These are phyloP conservation scores for Excoecaria agallocha DNA, from an alignment of 345 rosid genomes.

Conservation along the genomic window DNA sequence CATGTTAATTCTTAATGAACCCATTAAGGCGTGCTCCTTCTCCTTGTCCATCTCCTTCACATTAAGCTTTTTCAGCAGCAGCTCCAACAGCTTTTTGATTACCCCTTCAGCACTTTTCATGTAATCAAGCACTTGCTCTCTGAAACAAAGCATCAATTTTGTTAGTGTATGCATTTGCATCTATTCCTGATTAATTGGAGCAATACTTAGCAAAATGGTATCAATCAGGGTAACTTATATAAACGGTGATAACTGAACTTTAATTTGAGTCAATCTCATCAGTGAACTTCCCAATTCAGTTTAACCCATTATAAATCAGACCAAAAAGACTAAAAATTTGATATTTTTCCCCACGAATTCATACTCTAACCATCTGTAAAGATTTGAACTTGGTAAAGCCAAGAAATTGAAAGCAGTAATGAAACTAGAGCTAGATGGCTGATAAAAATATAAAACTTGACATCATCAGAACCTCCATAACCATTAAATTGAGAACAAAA, in stretches of 20 bases:
- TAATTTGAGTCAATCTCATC: background rate
- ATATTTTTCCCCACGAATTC: no score
- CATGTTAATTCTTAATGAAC: conserved; percentile 7
- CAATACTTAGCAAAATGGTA: background rate
- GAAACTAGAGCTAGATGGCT: no score
- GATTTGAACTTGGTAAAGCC: no score
- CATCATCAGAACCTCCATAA: no score
- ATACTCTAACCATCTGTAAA: no score
- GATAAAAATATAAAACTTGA: no score
- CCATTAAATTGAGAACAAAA: background rate
- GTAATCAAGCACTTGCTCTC: conserved; percentile 19
- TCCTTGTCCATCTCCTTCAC: conserved; percentile 19
- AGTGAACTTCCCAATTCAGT: background rate
- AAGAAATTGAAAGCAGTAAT: no score
- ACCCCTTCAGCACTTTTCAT: conserved; percentile 24
- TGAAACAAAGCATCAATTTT: background rate
- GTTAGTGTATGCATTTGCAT: background rate
- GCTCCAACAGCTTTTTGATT: conserved; percentile 18
- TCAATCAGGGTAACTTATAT: background rate
- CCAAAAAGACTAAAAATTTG: no score
- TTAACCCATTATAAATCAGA: no score
- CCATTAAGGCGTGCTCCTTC: conserved; percentile 15
- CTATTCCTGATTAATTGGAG: background rate
- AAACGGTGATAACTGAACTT: background rate
- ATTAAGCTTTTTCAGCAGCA: conserved; percentile 20